Evolutionary conservation across 805 yeast genomes (phyloP), one percentile per base, ranked within the genome.

Genomic region (Henningerozyma blattae): DNA sequence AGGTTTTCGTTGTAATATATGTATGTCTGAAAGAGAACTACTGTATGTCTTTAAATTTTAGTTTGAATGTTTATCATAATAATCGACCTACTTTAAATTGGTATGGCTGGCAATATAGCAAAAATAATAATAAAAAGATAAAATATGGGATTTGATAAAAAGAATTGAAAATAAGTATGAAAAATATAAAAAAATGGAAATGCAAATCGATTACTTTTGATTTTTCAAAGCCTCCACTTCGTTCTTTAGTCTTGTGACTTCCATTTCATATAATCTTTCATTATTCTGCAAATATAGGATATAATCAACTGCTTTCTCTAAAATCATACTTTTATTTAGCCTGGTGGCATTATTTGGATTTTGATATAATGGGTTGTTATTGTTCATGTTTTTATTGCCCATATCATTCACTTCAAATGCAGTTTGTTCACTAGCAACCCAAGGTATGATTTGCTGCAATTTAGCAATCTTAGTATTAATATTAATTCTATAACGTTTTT

Each of bases 381-480:
- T 28, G 16, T 25, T 27, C 20, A 15, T 18, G 3, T 12, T 27
- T 15, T 34, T 35, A 28, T 39, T 39, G 14, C 42, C n/a, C 13
- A 39, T 25, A n/a, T 45, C 47, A 20, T 48, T 47, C 3, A 51
- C 53, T 45, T 71, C 79, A 48, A 75, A 75, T 0, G 80, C 79
- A 3, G 78, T 70, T 41, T 70, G 70, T 39, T 75, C 81, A 32
- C 63, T 55, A 3, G 77, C 70, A 34, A 76, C 71, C 73, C 78
- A 71, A 10, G 86, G 86, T 24, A 78, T 77, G 17, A 77, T 63
- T 45, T 68, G 69, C 48, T 76, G 82, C 34, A 77, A 56, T 20
- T 75, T 74, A 4, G 80, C 80, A 36, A 78, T 78, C 51, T 76
- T 77, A 10, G 80, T 72, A 50, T 77, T 77, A 52, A 78, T 76